Evolutionary conservation across 2,329 filamentous ascomycete species (phyloP), one percentile per base, ranked within the genome.

Genomic region (Cordyceps cicadae): DNA sequence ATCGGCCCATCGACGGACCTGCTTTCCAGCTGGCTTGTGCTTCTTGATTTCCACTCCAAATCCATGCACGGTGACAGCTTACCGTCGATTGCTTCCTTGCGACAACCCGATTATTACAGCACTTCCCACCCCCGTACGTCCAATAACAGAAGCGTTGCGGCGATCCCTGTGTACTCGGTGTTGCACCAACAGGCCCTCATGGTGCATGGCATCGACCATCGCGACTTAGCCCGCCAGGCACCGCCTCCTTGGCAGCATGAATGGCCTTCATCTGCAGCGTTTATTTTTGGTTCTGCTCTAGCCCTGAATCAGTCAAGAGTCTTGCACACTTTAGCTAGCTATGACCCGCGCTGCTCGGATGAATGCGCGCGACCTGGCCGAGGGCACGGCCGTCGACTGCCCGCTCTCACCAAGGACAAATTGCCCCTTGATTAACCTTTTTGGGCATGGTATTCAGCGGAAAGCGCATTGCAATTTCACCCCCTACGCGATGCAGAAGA

Each of bases 311-410:
- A 17, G 32, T 17, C 11, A 15, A 46, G 11, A 32, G 12, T 34
- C 29, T 26, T 12, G 29, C 19, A 49, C 26, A 19, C 54, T n/a
- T 19, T 9, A 46, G 29, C 29, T 50, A 32, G 46, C 32, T 57
- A 19, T 48, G 54, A 56, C 54, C 54, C 37, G 11, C 7, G 14
- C 21, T 57, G 54, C 54, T 57, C 54, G 54, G 54, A 57, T 49
- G 54, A 45, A 24, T 24, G 24, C 34, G 39, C 54, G 26, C 45
- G 45, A 11, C 54, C 29, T 57, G 45, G 32, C 54, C 34, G 5
- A 8, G 54, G 41, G 54, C 54, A 56, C 43, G 54, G 54, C 54
- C 54, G 41, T 49, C 5, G 54, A 21, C 26, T 48, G 29, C 54
- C 21, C 29, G 41, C 21, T 48, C 12, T 3, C 24, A 48, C 5